Conservation (phyloP, 2,329 filamentous ascomycete species). For the Thielaviopsis euricoi region DNA sequence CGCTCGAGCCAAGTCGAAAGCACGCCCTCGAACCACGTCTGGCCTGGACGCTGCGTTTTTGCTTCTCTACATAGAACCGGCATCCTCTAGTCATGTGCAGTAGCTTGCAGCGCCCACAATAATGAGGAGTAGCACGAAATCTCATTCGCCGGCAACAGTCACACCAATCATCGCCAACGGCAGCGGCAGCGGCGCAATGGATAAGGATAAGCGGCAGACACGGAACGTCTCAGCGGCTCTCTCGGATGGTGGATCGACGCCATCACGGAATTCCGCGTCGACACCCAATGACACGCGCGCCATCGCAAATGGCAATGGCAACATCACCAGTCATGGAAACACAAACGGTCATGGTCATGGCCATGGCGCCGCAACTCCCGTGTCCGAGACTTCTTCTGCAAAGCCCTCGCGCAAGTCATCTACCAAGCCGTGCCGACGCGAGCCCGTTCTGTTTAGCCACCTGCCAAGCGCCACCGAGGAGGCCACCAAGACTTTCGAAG, state of each 20-base stretch:
- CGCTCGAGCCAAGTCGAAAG: too few relatives aligned
- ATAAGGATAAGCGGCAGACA: background rate
- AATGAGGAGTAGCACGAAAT: conserved; percentile 7
- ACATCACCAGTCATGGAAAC: background rate
- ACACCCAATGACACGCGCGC: conserved; percentile 29
- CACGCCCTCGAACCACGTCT: background rate
- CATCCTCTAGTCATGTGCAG: conserved; percentile 2
- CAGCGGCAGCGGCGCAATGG: background rate
- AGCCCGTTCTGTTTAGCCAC: conserved; percentile 53
- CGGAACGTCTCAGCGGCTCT: conserved; percentile 2
- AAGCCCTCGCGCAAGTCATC: conserved; percentile 55
- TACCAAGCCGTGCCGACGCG: conserved; percentile 48
- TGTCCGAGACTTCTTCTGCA: conserved; percentile 34
- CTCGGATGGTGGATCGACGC: conserved; percentile 20
- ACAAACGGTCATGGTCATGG: conserved; percentile 17
- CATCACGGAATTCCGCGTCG: conserved; percentile 22
- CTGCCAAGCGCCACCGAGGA: conserved; percentile 64
- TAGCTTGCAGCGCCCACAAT: conserved; percentile 1
- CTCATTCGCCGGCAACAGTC: background rate
- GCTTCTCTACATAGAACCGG: background rate
- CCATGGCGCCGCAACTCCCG: conserved; percentile 31
- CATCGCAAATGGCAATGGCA: conserved; percentile 23
- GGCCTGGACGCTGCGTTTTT: background rate
- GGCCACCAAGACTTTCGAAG: conserved; percentile 58
- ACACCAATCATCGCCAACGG: background rate